Conservation (phyloP, 2,329 filamentous ascomycete genomes). For the Hypoxylon sp. region DNA sequence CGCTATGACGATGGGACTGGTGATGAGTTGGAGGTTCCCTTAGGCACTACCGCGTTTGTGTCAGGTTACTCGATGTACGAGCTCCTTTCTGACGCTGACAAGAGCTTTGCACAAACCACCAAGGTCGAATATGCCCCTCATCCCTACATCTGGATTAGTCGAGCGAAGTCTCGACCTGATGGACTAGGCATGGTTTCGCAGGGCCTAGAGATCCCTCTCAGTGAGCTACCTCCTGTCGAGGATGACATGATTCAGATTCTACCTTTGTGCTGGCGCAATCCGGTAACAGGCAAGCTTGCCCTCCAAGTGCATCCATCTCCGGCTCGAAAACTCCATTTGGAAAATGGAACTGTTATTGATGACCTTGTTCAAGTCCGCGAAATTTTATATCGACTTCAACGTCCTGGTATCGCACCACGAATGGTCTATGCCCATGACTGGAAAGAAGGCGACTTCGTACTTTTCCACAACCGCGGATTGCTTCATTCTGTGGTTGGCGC, state of each 20-base stretch:
- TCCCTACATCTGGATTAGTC: conserved; percentile 85
- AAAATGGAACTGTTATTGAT: conserved; percentile 76
- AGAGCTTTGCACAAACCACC: conserved; percentile 75
- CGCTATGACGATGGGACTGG: conserved; percentile 79
- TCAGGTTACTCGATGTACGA: conserved; percentile 80
- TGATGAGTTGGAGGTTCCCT: conserved; percentile 75
- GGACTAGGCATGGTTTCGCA: conserved; percentile 80
- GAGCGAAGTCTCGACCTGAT: conserved; percentile 73
- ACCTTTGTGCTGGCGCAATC: conserved; percentile 84
- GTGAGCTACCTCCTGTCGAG: conserved; percentile 75
- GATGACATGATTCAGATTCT: conserved; percentile 76
- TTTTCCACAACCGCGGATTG: conserved; percentile 84
- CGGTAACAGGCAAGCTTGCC: conserved; percentile 75
- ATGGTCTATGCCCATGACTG: conserved; percentile 82
- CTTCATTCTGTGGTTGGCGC: conserved; percentile 82
- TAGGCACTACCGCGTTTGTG: conserved; percentile 83
- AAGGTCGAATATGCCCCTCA: conserved; percentile 82
- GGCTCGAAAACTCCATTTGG: conserved; percentile 75
- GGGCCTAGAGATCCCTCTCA: conserved; percentile 69
- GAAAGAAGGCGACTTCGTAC: conserved; percentile 80
- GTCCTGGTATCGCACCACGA: conserved; percentile 77
- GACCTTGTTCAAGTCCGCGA: conserved; percentile 75
- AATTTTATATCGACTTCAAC: conserved; percentile 76
- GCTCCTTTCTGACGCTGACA: conserved; percentile 72
- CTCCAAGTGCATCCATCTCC: conserved; percentile 82